Evolutionary conservation across 75 land plant species (phyloP).

Genomic region (Isoetes taiwanensis): DNA sequence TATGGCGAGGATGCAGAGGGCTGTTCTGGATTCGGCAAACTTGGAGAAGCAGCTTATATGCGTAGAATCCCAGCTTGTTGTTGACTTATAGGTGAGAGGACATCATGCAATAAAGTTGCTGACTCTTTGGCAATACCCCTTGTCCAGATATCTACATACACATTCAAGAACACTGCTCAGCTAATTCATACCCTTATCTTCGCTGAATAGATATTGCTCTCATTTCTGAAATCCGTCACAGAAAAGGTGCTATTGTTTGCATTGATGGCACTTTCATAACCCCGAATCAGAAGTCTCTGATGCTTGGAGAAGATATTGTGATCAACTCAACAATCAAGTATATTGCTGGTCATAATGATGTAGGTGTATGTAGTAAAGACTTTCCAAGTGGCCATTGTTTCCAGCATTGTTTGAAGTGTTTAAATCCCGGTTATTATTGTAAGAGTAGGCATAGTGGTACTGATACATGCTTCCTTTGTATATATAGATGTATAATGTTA

Average conservation of each 20-base stretch:
- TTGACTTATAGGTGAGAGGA: conserved; percentile 84
- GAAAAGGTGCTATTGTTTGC: conserved; percentile 74
- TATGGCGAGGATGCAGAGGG: no score
- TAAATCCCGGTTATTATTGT: no score
- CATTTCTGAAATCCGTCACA: conserved; percentile 78
- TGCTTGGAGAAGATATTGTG: conserved; percentile 85
- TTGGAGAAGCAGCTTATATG: no score
- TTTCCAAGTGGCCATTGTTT: no score
- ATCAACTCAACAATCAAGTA: conserved; percentile 91
- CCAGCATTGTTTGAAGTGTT: no score
- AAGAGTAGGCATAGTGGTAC: no score
- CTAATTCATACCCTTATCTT: conserved; percentile 84
- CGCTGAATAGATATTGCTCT: conserved; percentile 83
- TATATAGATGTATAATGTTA: no score
- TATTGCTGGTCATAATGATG: conserved; percentile 94
- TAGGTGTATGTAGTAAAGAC: conserved; percentile 33
- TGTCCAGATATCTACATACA: conserved; percentile 75
- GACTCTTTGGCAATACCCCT: conserved; percentile 79
- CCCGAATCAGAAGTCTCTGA: conserved; percentile 91
- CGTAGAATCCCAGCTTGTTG: no score
- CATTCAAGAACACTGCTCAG: conserved; percentile 61
- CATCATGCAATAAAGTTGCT: conserved; percentile 46
- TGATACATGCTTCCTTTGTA: no score
- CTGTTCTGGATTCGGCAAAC: no score
- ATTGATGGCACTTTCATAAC: conserved; percentile 98